Evolutionary conservation across 176 grass and related monocot species (phyloP).

Genomic region (Dendrocalamus sinicus): DNA sequence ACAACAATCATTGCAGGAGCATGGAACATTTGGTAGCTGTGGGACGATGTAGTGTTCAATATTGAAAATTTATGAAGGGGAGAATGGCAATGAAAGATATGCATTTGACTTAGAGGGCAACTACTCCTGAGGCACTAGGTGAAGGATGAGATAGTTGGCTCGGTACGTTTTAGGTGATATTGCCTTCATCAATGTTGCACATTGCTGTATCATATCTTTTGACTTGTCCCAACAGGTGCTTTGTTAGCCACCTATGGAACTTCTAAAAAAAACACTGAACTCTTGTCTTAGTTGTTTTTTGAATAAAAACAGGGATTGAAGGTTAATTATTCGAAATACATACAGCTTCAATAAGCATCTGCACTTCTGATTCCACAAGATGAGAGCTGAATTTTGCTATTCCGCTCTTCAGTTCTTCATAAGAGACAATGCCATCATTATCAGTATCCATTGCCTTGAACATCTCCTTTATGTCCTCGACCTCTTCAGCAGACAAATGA

Average conservation of each 20-base stretch:
- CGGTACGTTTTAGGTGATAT: neutral
- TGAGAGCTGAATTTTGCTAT: conserved; percentile 97
- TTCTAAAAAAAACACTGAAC: neutral
- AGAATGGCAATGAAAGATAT: neutral
- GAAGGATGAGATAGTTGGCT: neutral
- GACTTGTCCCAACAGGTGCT: neutral
- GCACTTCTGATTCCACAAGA: conserved; percentile 89
- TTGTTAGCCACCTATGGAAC: neutral
- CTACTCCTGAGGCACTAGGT: neutral
- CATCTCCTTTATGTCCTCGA: conserved; percentile 99
- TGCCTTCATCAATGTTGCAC: neutral
- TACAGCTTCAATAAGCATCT: conserved; percentile 99
- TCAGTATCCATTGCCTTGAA: conserved; percentile 98
- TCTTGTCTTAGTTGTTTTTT: neutral
- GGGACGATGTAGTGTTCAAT: neutral
- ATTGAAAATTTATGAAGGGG: neutral
- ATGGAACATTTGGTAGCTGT: neutral
- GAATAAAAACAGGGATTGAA: neutral
- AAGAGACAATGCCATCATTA: conserved; percentile 93
- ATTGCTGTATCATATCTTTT: conserved; percentile 25
- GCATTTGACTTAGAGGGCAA: neutral
- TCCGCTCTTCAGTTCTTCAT: conserved; percentile 85
- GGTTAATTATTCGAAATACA: conserved; percentile 47
- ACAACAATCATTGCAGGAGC: conserved; percentile 3
- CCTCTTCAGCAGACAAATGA: conserved; percentile 96